Base-by-base conservation (phyloP, 192 early-diverging fungal species). In the Phycomyces blakesleeanus region DNA sequence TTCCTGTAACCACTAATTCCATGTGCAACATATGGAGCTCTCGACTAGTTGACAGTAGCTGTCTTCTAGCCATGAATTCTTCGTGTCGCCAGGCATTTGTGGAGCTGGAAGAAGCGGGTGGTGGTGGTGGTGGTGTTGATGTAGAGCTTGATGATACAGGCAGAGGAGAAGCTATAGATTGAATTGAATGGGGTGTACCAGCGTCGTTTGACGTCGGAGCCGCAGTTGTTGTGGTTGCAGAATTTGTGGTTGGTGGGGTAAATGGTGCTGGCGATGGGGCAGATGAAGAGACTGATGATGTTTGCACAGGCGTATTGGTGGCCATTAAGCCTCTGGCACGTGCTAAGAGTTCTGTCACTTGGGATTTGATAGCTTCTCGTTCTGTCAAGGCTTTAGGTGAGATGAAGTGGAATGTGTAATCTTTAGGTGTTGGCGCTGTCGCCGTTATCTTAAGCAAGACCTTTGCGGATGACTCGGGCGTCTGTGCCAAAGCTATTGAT, bases 11-110 rank as follows among this genome's bases (percentile, higher is more conserved):
- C 5, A 96, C 93, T 49, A 97, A 72, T 25, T 90, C 90, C 63
- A 76, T 78, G 75, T 94, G 92, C 10, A 96, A 75, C 40, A 73
- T 76, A 18, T 79, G 75, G 10, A 93, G 73, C 7, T 92, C 89
- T 59, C 75, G 74, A 67, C 88, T 87, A 20, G 85, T 81, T 0
- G 79, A 78, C n/a, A 95, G 64, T 9, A 91, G 74, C 12, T 81
- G 76, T 40, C 80, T 74, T 26, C 90, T 78, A 6, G 78, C 62
- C 56, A 79, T 76, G 22, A 92, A 78, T 42, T 84, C 86, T 21
- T 93, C 87, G 10, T 73, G 65, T 27, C 51, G 58, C 47, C 42
- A 56, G 1, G 57, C 47, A 22, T 41, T 50, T 16, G 39, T 16
- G 0, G 24, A 24, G n/a, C 42, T 44, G 5, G 54, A 55, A 34